Conservation (phyloP, 2,329 filamentous ascomycete species). For the Penicillium sp. region DNA sequence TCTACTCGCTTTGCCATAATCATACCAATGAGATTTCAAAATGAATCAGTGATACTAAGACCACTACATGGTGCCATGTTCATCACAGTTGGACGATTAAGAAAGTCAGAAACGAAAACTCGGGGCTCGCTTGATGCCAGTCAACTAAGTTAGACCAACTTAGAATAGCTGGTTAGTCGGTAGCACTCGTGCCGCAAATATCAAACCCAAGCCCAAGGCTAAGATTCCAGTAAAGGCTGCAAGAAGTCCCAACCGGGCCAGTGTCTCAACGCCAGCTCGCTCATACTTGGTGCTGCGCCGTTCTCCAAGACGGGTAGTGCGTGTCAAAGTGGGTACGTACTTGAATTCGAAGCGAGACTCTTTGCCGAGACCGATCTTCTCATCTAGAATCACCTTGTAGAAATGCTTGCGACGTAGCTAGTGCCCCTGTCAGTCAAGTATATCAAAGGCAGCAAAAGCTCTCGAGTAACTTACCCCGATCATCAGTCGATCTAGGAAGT, state of each 20-base stretch:
- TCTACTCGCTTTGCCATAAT: not conserved
- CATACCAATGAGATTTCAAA: not conserved
- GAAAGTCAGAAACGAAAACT: not conserved
- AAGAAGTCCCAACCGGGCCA: slow-evolving; percentile 28
- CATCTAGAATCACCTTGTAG: slow-evolving; percentile 61
- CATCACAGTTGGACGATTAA: not conserved
- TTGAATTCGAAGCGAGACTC: slow-evolving; percentile 69
- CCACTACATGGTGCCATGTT: not conserved
- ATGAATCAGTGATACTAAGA: not conserved
- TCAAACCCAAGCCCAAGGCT: slow-evolving; percentile 10
- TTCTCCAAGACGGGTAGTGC: slow-evolving; percentile 27
- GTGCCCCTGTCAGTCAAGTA: not conserved
- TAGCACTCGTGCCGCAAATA: slow-evolving; percentile 13
- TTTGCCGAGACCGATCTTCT: slow-evolving; percentile 62
- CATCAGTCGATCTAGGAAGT: slow-evolving; percentile 51
- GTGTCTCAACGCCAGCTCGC: slow-evolving; percentile 25
- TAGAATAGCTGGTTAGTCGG: slow-evolving; percentile 9
- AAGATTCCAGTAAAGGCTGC: slow-evolving; percentile 15
- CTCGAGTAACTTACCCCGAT: slow-evolving; percentile 43
- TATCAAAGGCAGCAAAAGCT: not conserved
- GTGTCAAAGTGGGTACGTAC: slow-evolving; percentile 44
- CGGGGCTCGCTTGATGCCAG: not conserved
- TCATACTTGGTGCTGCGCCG: slow-evolving; percentile 21
- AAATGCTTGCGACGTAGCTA: slow-evolving; percentile 51
- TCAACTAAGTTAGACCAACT: slow-evolving; percentile 1